Conservation (phyloP, 2,329 filamentous ascomycete genomes). For the Colletotrichum liriopes region DNA sequence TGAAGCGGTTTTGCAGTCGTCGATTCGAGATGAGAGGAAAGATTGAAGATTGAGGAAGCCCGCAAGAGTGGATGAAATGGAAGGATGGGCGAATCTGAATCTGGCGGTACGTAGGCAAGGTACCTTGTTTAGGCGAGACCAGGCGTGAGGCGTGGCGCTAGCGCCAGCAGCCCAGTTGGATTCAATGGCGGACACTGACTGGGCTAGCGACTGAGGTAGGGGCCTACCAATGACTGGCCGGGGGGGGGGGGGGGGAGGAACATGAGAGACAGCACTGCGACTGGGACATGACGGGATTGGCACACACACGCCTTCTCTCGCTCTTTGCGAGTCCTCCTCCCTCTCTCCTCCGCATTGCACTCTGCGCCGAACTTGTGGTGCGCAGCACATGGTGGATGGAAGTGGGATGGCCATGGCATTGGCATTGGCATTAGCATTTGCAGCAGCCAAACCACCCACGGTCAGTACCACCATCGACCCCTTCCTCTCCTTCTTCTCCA, state of each 20-base stretch:
- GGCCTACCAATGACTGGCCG: conserved; percentile 11
- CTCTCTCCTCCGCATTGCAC: conserved; percentile 17
- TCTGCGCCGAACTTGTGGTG: conserved; percentile 10
- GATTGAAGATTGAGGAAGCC: conserved; percentile 42
- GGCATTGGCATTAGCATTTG: conserved; percentile 18
- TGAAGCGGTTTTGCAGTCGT: conserved; percentile 29
- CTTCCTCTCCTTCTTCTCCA: conserved; percentile 1
- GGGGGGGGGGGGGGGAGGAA: conserved; percentile 13
- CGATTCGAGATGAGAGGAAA: conserved; percentile 43
- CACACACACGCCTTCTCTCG: conserved; percentile 26
- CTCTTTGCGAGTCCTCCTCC: conserved; percentile 22
- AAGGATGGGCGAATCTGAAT: conserved; percentile 43
- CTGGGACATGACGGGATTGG: conserved; percentile 31
- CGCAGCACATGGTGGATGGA: conserved; percentile 19
- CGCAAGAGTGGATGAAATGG: conserved; percentile 43
- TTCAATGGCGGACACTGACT: conserved; percentile 26
- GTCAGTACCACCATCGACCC: background rate
- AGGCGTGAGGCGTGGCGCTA: conserved; percentile 43
- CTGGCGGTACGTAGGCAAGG: conserved; percentile 42
- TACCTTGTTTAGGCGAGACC: conserved; percentile 45
- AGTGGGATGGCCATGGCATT: conserved; percentile 8
- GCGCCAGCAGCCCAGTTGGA: conserved; percentile 38
- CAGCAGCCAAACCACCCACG: background rate
- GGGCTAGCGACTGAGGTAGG: conserved; percentile 21
- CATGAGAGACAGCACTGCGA: conserved; percentile 11